Percentiles rank a stretch among this genome's conserved stretches.
phyloP scores from a whole-genome alignment of 257 asterid genomes.

The Henckelia pumila region DNA sequence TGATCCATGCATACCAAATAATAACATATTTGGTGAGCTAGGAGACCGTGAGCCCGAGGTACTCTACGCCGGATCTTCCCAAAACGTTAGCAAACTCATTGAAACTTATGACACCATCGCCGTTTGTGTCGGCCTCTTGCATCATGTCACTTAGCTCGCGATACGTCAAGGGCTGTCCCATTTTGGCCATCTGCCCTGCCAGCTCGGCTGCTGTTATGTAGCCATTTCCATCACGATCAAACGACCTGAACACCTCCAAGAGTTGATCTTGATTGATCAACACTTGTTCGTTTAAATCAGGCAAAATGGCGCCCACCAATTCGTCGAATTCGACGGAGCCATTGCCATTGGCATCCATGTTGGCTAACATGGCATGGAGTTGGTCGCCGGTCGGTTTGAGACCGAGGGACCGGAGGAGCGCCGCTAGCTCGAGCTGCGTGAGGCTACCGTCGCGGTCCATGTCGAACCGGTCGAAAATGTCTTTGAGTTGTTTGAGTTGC shows the following conservation, averaged over 20 bases:
- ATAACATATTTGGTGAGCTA: slow-evolving; percentile 13
- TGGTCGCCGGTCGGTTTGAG: slow-evolving; percentile 46
- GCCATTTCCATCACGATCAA: slow-evolving; percentile 57
- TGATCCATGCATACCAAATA: not conserved
- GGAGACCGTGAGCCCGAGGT: slow-evolving; percentile 40
- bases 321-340: slow-evolving; percentile 53
- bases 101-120: slow-evolving; percentile 64
- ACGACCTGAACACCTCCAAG: slow-evolving; percentile 46
- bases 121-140: slow-evolving; percentile 55
- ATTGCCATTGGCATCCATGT: slow-evolving; percentile 54
- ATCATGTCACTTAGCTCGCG: slow-evolving; percentile 41
- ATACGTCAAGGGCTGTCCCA: slow-evolving; percentile 52
- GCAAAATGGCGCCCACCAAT: slow-evolving; percentile 44
- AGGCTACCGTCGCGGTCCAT: slow-evolving; percentile 52
- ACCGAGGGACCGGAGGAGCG: slow-evolving; percentile 51
- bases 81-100: slow-evolving; percentile 48
- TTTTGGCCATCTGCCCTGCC: slow-evolving; percentile 54
- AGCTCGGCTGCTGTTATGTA: slow-evolving; percentile 53
- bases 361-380: slow-evolving; percentile 34
- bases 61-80: slow-evolving; percentile 47
- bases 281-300: slow-evolving; percentile 44
- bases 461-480: slow-evolving; percentile 47
- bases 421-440: slow-evolving; percentile 51
- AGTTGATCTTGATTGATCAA: slow-evolving; percentile 53
- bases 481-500: slow-evolving; percentile 42